Evolutionary conservation across 202 grass and related monocot species (phyloP), one percentile per base, ranked within the genome.

Genomic region (Dendrocalamus latiflorus): DNA sequence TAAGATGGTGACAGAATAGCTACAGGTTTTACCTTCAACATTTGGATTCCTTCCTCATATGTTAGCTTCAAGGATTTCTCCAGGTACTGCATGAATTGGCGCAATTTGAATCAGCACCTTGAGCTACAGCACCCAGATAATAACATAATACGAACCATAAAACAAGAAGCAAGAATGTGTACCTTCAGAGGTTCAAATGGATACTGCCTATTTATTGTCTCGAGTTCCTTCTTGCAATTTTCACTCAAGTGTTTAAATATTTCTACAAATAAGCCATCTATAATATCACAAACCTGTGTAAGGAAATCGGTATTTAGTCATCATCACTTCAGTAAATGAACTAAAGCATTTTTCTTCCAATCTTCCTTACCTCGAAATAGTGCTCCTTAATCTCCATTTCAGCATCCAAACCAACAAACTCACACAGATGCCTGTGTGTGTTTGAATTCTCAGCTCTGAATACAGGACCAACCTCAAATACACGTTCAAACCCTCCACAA

Each of bases 361-460:
- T 39, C 55, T 48, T 75, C 67, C 73, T 38, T 85, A 92, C 94
- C 84, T 97, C 90, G 60, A 93, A 97, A 64, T 94, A 97, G 64
- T 97, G 94, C 75, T 97, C 92, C 80, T 91, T 94, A 25, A 97
- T 94, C 82, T 97, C 94, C 92, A 94, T 89, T 49, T 97, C 92
- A 63, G 86, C 90, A 86, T 97, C 94, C 68, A 97, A 78, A 10
- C 91, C 94, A 30, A 97, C 81, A 87, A 92, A 94, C 78, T 97
- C 94, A 51, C 94, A 97, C 5, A 97, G 81, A 87, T 94, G 94
- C 69, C 94, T 92, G 60, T 94, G 94, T 14, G 94, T 97, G 73
- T 94, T 94, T 14, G 91, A 94, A 65, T 94, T 90, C 56, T 97
- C 91, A 10, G 94, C 91, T 81, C 94, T 94, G 36, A 94, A 97